phyloP scores from a whole-genome alignment of 441 rosid genomes.

The Lagerstroemia fauriei region DNA sequence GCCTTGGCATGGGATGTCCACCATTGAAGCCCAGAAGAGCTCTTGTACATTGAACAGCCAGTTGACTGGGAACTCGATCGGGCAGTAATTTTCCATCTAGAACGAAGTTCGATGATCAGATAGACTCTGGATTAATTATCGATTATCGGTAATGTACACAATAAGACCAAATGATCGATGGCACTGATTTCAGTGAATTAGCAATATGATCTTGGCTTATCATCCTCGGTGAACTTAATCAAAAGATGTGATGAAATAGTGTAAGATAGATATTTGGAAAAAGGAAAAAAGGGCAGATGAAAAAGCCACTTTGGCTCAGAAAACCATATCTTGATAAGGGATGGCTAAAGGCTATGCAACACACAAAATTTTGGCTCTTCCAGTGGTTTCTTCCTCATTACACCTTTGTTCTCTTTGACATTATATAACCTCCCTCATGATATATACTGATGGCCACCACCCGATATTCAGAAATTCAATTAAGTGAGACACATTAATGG shows the following conservation, averaged over 20 bases:
- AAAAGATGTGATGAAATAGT: neutral
- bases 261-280: neutral
- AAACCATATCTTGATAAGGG: slow-evolving; percentile 14
- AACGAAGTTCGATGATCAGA: no score
- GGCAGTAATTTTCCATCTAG: no score
- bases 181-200: no score
- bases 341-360: neutral
- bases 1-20: neutral
- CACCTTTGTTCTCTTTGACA: neutral
- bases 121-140: neutral
- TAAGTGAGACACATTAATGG: no score
- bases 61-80: no score
- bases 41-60: neutral
- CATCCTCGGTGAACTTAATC: neutral
- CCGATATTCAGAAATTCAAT: no score
- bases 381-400: neutral
- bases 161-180: no score
- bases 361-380: neutral
- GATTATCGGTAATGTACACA: neutral
- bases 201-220: neutral
- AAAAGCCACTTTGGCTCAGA: neutral
- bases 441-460: no score
- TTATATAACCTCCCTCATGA: no score
- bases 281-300: neutral
- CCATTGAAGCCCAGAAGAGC: neutral